Evolutionary conservation across 805 yeast species (phyloP).

Genomic region (Saccharomycopsis sp.): DNA sequence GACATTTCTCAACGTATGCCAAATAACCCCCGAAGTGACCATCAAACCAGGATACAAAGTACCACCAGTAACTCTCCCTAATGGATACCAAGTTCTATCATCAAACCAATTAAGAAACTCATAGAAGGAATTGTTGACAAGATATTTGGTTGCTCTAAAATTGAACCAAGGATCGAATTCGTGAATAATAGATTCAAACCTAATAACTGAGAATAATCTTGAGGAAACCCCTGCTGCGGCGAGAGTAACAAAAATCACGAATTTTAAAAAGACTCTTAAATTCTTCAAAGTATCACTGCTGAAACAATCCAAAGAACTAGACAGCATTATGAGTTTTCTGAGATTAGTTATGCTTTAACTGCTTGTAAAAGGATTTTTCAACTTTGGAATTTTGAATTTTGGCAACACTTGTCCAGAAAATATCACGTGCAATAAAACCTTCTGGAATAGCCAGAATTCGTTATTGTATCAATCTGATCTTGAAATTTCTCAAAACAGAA

Average conservation of each 20-base stretch:
- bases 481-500: no score
- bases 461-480: no score
- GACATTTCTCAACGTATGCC: slow-evolving; percentile 54
- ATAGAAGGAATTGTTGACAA: slow-evolving; percentile 74
- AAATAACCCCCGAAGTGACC: slow-evolving; percentile 93
- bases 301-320: no score
- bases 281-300: slow-evolving; percentile 17
- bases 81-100: slow-evolving; percentile 97
- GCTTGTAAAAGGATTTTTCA: no score
- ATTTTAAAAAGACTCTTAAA: slow-evolving; percentile 38
- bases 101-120: slow-evolving; percentile 97
- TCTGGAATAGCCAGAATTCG: no score
- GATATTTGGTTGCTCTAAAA: slow-evolving; percentile 89
- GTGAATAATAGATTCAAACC: slow-evolving; percentile 94
- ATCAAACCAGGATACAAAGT: slow-evolving; percentile 95
- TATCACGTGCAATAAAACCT: no score
- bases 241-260: slow-evolving; percentile 60
- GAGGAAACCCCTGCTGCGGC: slow-evolving; percentile 90
- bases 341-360: no score
- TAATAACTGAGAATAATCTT: slow-evolving; percentile 88
- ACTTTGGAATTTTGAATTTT: neutral
- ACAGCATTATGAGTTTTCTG: no score
- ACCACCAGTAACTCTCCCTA: slow-evolving; percentile 98
- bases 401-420: neutral
- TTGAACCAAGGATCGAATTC: slow-evolving; percentile 98